Percentiles rank a stretch among this genome's conserved stretches.
Evolutionary conservation across 345 rosid species (phyloP).

Genomic region (Eutrema yunnanense): DNA sequence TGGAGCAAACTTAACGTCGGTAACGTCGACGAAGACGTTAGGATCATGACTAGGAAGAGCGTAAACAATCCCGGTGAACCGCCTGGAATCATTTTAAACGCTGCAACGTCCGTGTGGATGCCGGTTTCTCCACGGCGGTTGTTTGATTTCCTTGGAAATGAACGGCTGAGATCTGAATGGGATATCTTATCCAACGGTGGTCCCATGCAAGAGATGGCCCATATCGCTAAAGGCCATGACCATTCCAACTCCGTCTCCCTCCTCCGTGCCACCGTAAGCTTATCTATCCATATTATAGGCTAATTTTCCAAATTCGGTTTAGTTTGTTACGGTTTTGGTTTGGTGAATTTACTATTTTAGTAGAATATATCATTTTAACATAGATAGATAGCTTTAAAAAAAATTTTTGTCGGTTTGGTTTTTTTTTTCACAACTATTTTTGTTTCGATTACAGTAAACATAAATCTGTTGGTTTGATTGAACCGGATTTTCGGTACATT

Average conservation of each 20-base stretch:
- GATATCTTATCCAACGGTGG: constrained; percentile 96
- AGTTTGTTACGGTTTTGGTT: background rate
- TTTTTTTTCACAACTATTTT: too few species aligned
- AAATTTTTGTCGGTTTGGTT: too few species aligned
- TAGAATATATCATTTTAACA: too few species aligned
- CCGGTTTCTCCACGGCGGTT: constrained; percentile 68
- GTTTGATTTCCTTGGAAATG: constrained; percentile 79
- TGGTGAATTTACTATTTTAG: too few species aligned
- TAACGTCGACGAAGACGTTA: constrained; percentile 71
- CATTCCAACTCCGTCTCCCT: constrained; percentile 96
- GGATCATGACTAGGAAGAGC: constrained; percentile 88
- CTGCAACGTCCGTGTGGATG: constrained; percentile 93
- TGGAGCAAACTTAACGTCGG: constrained; percentile 79
- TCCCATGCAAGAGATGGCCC: constrained; percentile 97
- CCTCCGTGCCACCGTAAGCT: constrained; percentile 70
- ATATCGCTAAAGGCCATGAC: constrained; percentile 91
- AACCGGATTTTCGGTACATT: background rate
- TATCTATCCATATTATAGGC: background rate
- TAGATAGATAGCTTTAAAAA: too few species aligned
- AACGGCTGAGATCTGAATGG: constrained; percentile 88
- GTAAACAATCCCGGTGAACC: constrained; percentile 95
- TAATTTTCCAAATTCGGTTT: background rate
- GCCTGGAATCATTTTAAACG: constrained; percentile 79
- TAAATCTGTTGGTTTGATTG: background rate
- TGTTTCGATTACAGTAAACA: too few species aligned